Evolutionary conservation across 2,329 filamentous ascomycete species (phyloP).

Genomic region (Diatrype stigma): DNA sequence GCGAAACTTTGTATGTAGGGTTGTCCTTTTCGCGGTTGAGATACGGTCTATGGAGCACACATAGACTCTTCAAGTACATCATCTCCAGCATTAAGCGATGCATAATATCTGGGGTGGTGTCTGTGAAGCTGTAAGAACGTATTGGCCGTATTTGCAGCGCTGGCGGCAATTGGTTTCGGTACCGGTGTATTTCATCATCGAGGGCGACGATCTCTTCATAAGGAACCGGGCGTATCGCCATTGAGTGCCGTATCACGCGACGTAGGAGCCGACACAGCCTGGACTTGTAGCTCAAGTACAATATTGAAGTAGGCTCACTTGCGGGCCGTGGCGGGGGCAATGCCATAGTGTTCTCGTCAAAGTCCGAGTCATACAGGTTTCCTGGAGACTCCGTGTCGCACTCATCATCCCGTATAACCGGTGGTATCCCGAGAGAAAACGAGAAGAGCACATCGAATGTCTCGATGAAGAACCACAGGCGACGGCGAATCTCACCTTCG

Average conservation of each 20-base stretch:
- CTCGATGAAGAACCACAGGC: conserved; percentile 44
- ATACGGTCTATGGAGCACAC: conserved; percentile 47
- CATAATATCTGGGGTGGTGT: conserved; percentile 42
- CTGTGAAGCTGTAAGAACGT: conserved; percentile 37
- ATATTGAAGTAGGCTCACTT: conserved; percentile 38
- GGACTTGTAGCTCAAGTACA: conserved; percentile 41
- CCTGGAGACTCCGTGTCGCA: conserved; percentile 42
- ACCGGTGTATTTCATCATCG: conserved; percentile 36
- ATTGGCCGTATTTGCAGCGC: conserved; percentile 39
- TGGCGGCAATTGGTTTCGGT: conserved; percentile 33
- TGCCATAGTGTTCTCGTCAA: conserved; percentile 41
- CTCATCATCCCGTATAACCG: conserved; percentile 43
- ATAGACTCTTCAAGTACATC: conserved; percentile 44
- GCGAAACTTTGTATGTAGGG: conserved; percentile 33
- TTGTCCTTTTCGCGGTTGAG: conserved; percentile 37
- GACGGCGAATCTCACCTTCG: conserved; percentile 47
- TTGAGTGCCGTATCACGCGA: conserved; percentile 37
- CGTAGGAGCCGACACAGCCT: conserved; percentile 39
- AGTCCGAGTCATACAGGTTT: conserved; percentile 47
- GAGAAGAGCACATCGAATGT: conserved; percentile 45
- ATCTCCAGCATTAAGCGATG: conserved; percentile 45
- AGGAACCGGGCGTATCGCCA: conserved; percentile 30
- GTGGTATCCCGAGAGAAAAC: conserved; percentile 49
- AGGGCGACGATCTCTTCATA: conserved; percentile 37
- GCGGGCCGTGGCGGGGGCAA: conserved; percentile 39